Percentiles rank a stretch among this genome's conserved stretches.
These are phyloP conservation scores for Lactifluus hygrophoroides DNA, from an alignment of 768 basidiomycete species.

Conservation along the genomic window DNA sequence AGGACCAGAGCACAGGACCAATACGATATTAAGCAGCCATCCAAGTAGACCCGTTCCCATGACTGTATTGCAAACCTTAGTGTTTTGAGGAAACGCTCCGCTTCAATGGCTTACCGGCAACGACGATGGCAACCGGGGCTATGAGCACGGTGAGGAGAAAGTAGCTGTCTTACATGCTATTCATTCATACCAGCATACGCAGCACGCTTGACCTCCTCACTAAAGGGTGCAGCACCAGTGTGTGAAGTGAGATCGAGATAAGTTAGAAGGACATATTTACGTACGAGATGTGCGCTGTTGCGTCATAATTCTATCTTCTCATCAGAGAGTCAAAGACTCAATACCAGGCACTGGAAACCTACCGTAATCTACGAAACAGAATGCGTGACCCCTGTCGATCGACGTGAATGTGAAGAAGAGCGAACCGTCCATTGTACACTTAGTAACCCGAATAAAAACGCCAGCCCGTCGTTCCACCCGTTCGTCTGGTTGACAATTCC, in stretches of 20 bases:
- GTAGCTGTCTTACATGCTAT: no score
- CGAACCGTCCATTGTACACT: slow-evolving; percentile 84
- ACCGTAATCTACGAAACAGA: slow-evolving; percentile 45
- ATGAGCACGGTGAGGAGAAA: no score
- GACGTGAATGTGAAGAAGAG: neutral
- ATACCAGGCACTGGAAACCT: slow-evolving; percentile 17
- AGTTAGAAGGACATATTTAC: slow-evolving; percentile 23
- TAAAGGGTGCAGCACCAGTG: slow-evolving; percentile 24
- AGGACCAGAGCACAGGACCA: slow-evolving; percentile 77
- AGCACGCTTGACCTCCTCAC: slow-evolving; percentile 73
- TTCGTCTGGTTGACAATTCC: slow-evolving; percentile 77
- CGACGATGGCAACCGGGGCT: slow-evolving; percentile 14
- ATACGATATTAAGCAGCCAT: slow-evolving; percentile 81
- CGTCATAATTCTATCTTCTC: slow-evolving; percentile 56
- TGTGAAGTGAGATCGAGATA: neutral
- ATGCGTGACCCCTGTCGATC: neutral
- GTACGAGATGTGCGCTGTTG: slow-evolving; percentile 75
- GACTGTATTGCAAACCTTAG: slow-evolving; percentile 56
- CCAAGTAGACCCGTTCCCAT: slow-evolving; percentile 71
- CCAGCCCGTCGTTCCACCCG: slow-evolving; percentile 69
- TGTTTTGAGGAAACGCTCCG: slow-evolving; percentile 31
- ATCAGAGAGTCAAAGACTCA: neutral
- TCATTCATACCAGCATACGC: slow-evolving; percentile 55
- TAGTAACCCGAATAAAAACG: slow-evolving; percentile 77
- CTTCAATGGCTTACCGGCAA: neutral